Base-by-base conservation (phyloP, 768 basidiomycete species). In the Mycena haematopus region DNA sequence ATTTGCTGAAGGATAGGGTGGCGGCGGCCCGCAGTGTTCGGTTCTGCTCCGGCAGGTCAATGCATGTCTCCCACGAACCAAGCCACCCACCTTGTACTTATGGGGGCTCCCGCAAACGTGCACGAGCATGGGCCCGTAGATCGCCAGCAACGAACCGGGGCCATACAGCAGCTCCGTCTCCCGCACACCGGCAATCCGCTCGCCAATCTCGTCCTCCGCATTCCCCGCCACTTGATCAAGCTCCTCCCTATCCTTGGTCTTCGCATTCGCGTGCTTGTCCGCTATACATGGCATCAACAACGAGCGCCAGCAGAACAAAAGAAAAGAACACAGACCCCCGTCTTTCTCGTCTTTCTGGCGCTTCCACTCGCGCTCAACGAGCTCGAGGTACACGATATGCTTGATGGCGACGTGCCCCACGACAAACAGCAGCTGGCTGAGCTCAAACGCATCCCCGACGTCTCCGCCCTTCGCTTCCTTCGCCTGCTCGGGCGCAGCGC, bases 371-470 rank as follows among this genome's bases (percentile, higher is more conserved):
- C 96, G 80, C 74, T 99, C 97, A 22, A 98, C 90, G 52, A 97
- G 81, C 73, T 99, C 97, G 21, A 99, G 84, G 71, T 93, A 97
- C 17, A 96, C 95, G 60, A 98, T 93, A 52, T 99, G 96, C 75
- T 98, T 99, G 77, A 99, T 93, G 13, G 96, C 95, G 29, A 96
- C 92, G 73, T 99, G 97, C 0, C 97, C 97, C 21, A 98, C 95
- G 40, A 94, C 85, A 72, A 99, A 99, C 27, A 99, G 78, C n/a
- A 99, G 82, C 72, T 99, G 96, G 67, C 91, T 92, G 29, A 99
- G 84, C 65, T 90, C 86, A 72, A 97, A 97, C 4, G 91, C 88
- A 58, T 95, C 92, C 0, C 91, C 92, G 0, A 85, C 65, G 59
- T 93, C 91, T 49, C 82, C 81, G 50, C 75, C 76, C 53, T 69